A percentile compares a stretch with the other conserved stretches of the same genome.
Conservation (phyloP, 148 eudicot species). For the Limonium bicolor region DNA sequence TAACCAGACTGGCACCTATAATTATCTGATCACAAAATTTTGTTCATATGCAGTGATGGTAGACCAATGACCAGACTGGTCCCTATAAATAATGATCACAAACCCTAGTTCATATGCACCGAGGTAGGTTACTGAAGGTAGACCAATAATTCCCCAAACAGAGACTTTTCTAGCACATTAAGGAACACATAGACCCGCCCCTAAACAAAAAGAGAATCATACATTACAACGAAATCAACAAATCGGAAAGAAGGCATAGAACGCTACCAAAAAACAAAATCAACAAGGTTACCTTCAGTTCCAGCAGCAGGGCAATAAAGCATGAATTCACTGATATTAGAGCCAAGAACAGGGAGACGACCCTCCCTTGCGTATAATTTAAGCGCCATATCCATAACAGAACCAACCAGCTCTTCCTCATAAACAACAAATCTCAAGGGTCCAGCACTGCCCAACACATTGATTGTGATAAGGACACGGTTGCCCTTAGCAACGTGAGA, state of each 20-base stretch:
- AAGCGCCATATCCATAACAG: slow-evolving; percentile 34
- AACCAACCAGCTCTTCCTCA: slow-evolving; percentile 30
- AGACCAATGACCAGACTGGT: too few species aligned
- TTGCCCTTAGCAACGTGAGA: slow-evolving; percentile 18
- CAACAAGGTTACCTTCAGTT: slow-evolving; percentile 26
- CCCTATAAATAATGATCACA: too few species aligned
- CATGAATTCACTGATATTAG: slow-evolving; percentile 25
- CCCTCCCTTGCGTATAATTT: slow-evolving; percentile 55
- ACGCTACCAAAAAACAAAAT: not conserved
- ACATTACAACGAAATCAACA: too few species aligned
- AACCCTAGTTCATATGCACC: not conserved
- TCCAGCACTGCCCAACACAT: slow-evolving; percentile 58
- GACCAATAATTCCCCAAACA: not conserved
- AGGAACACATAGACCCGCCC: too few species aligned
- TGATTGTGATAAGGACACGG: slow-evolving; percentile 42
- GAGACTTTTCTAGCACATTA: too few species aligned
- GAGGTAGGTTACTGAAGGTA: not conserved
- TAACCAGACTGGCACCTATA: too few species aligned
- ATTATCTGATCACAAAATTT: too few species aligned
- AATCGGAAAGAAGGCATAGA: not conserved
- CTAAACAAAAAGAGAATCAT: not conserved
- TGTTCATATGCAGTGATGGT: too few species aligned
- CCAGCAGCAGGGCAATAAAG: slow-evolving; percentile 37
- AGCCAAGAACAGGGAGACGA: slow-evolving; percentile 59
- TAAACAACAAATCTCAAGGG: slow-evolving; percentile 56